A percentile compares a stretch with the other conserved stretches of the same genome.
Conservation (phyloP, 2,329 filamentous ascomycete species). For the Calonectria honghensis region DNA sequence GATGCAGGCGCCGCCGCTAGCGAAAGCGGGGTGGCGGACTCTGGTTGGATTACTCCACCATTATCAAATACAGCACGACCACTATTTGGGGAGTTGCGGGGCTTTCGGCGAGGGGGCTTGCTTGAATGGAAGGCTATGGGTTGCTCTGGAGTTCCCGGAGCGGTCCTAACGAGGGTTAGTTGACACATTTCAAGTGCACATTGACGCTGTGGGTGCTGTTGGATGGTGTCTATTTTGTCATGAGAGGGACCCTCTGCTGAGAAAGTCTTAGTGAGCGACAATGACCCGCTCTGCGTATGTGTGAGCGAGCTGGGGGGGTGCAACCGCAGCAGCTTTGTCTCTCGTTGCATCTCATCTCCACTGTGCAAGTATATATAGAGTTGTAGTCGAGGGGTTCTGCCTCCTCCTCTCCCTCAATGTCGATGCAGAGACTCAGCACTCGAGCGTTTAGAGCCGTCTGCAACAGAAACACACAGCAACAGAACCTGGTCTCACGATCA, state of each 20-base stretch:
- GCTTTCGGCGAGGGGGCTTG: slow-evolving; percentile 20
- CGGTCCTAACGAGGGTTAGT: slow-evolving; percentile 18
- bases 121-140: slow-evolving; percentile 26
- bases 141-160: slow-evolving; percentile 18
- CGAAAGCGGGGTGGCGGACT: slow-evolving; percentile 46
- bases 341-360: slow-evolving; percentile 26
- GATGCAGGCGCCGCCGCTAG: slow-evolving; percentile 44
- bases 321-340: not conserved
- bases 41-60: slow-evolving; percentile 51
- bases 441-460: slow-evolving; percentile 44
- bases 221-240: slow-evolving; percentile 32
- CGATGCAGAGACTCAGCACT: slow-evolving; percentile 45
- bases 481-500: slow-evolving; percentile 36
- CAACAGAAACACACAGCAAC: slow-evolving; percentile 38
- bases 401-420: slow-evolving; percentile 44
- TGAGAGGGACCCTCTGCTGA: slow-evolving; percentile 50
- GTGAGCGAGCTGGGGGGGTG: slow-evolving; percentile 9
- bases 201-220: slow-evolving; percentile 12
- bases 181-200: slow-evolving; percentile 11
- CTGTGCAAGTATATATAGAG: slow-evolving; percentile 50
- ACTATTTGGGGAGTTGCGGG: slow-evolving; percentile 31
- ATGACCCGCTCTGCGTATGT: not conserved
- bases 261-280: slow-evolving; percentile 51
- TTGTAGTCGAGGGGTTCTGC: slow-evolving; percentile 18
- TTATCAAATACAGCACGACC: slow-evolving; percentile 48